These are phyloP conservation scores for Athelia psychrophila DNA, from an alignment of 1,284 basidiomycete species.

Conservation along the genomic window DNA sequence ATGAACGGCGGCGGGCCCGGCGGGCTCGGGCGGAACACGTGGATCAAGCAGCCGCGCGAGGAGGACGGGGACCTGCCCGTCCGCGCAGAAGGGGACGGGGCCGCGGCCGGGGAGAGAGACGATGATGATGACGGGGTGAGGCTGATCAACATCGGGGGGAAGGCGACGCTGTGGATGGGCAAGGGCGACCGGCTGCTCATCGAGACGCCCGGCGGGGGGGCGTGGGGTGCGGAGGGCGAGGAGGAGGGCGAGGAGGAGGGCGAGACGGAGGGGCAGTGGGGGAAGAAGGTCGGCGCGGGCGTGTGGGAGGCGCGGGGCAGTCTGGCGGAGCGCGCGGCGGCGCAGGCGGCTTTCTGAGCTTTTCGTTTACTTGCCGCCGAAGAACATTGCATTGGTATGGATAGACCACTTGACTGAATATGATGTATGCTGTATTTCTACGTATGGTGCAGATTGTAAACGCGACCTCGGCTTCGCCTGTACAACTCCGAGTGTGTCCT, in stretches of 20 bases:
- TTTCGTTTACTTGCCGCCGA: neutral
- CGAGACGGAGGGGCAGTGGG: no score
- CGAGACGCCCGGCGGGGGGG: conserved; percentile 92
- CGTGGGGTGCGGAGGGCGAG: conserved; percentile 66
- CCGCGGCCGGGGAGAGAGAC: no score
- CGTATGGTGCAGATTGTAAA: no score
- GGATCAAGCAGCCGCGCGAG: conserved; percentile 77
- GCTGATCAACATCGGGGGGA: conserved; percentile 88
- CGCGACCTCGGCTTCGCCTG: no score
- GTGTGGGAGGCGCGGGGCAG: conserved; percentile 75
- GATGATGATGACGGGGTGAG: conserved; percentile 26
- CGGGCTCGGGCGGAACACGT: conserved; percentile 80
- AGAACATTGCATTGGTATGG: no score
- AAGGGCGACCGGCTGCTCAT: conserved; percentile 80
- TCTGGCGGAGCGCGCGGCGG: conserved; percentile 66
- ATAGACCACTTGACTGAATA: no score
- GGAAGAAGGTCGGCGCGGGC: no score
- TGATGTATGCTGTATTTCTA: no score
- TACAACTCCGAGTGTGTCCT: no score
- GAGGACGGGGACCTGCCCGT: conserved; percentile 64
- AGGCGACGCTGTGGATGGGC: conserved; percentile 86
- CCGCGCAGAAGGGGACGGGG: conserved; percentile 27
- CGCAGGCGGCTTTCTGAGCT: conserved; percentile 62
- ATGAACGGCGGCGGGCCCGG: conserved; percentile 83
- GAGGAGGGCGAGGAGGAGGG: conserved; percentile 23